Percentiles rank a stretch among this genome's conserved stretches.
These are phyloP conservation scores for Lentinula edodes DNA, from an alignment of 768 basidiomycete genomes.

Conservation along the genomic window DNA sequence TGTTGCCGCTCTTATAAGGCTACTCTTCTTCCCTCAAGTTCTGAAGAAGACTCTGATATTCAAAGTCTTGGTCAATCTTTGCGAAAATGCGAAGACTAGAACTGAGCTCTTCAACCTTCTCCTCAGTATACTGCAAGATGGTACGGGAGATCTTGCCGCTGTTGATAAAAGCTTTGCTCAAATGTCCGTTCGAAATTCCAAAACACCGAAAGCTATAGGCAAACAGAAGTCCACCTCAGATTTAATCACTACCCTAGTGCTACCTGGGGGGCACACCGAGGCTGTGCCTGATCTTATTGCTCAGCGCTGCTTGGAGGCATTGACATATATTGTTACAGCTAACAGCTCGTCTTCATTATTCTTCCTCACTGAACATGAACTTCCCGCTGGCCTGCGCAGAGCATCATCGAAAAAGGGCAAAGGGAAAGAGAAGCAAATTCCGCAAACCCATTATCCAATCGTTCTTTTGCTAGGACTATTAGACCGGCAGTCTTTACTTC, in stretches of 20 bases:
- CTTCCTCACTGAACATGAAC: constrained; percentile 95
- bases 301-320: constrained; percentile 88
- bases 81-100: constrained; percentile 90
- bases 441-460: constrained; percentile 86
- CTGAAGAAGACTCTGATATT: constrained; percentile 80
- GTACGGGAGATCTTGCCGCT: constrained; percentile 84
- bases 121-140: constrained; percentile 91
- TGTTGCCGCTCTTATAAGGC: constrained; percentile 82
- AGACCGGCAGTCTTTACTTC: constrained; percentile 80
- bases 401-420: constrained; percentile 80
- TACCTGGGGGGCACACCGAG: constrained; percentile 60
- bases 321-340: constrained; percentile 79
- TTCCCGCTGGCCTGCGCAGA: constrained; percentile 71
- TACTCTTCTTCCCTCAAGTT: constrained; percentile 95
- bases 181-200: constrained; percentile 67
- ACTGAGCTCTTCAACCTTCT: constrained; percentile 92
- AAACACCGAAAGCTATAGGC: constrained; percentile 51
- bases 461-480: constrained; percentile 84
- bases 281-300: constrained; percentile 89
- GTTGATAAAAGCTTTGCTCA: constrained; percentile 94
- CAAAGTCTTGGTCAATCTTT: constrained; percentile 89
- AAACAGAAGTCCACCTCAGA: constrained; percentile 67
- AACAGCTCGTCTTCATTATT: constrained; percentile 85
- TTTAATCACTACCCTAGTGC: constrained; percentile 40
- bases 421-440: constrained; percentile 83